A percentile compares a stretch with the other conserved stretches of the same genome.
Conservation (phyloP, 176 grass and related monocot species). For the Bromus sterilis region DNA sequence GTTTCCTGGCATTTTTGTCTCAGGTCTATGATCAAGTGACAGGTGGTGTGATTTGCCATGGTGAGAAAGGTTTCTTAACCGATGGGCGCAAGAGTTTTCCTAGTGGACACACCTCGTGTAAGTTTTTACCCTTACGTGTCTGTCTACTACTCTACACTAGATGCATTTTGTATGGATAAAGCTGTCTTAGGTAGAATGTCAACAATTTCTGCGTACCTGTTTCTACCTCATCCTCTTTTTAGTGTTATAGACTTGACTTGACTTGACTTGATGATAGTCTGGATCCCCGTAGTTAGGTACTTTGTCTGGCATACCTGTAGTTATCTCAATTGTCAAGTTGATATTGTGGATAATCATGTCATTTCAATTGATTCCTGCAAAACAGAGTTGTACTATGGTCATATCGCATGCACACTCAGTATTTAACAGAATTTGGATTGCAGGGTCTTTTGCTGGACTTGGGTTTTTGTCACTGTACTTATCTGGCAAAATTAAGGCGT, state of each 20-base stretch:
- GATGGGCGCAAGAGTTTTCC: conserved; percentile 96
- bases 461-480: conserved; percentile 73
- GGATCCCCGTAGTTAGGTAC: not conserved
- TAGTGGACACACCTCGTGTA: conserved; percentile 94
- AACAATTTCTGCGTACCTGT: not conserved
- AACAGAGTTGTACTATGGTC: not conserved
- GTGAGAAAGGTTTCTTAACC: conserved; percentile 37
- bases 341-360: not conserved
- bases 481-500: conserved; percentile 67
- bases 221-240: not conserved
- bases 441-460: conserved; percentile 91
- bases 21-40: conserved; percentile 71
- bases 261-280: not conserved
- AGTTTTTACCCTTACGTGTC: not conserved
- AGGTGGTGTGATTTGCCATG: conserved; percentile 72
- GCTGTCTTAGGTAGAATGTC: not conserved
- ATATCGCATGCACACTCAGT: not conserved
- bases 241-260: not conserved
- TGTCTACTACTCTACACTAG: not conserved
- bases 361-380: not conserved
- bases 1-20: not conserved
- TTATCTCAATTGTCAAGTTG: not conserved
- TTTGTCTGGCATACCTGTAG: not conserved
- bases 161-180: conserved; percentile 14
- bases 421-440: conserved; percentile 3